Evolutionary conservation across 768 basidiomycete species (phyloP), one percentile per base, ranked within the genome.

Genomic region (Hirschioporus abietinus): DNA sequence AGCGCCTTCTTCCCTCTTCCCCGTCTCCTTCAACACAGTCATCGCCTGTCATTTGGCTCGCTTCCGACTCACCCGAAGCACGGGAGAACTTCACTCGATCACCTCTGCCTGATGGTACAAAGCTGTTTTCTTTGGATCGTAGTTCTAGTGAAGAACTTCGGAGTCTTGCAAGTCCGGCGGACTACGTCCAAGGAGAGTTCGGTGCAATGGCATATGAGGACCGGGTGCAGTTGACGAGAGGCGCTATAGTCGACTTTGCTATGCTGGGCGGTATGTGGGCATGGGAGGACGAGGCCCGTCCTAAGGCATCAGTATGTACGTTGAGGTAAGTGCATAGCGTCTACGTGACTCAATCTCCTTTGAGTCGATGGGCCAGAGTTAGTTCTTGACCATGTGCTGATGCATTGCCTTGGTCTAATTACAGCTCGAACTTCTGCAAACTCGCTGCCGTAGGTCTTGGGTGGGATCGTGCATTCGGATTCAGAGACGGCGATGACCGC

Each of bases 171-270:
- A 86, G 86, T 69, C 79, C 78, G 24, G 72, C 71, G 24, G 84
- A 82, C 61, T 91, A 91, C 70, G 76, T 79, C 35, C 89, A 89
- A 75, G 72, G 76, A 25, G 76, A 81, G 35, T 91, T 88, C 68
- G 72, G 80, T 63, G 65, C 71, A 58, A 70, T 85, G 24, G 70
- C 74, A n/a, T 66, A 74, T 8, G 76, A 76, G 36, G 78, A 80
- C 60, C 76, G 88, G 65, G 74, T 83, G 18, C 71, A 71, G n/a
- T 79, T 84, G 27, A 90, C 88, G 20, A 80, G 79, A 62, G 90
- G 89, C 1, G 84, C 87, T 80, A 73, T 91, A 61, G 84, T 90
- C 7, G 90, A 91, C 74, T 82, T 90, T 67, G 89, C 90, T 12
- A 67, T 90, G 71, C 67, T 90, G 26, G 84, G 82, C 65, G 90